These are phyloP conservation scores for Alternaria longipes DNA, from an alignment of 2,329 filamentous ascomycete species.

Conservation along the genomic window DNA sequence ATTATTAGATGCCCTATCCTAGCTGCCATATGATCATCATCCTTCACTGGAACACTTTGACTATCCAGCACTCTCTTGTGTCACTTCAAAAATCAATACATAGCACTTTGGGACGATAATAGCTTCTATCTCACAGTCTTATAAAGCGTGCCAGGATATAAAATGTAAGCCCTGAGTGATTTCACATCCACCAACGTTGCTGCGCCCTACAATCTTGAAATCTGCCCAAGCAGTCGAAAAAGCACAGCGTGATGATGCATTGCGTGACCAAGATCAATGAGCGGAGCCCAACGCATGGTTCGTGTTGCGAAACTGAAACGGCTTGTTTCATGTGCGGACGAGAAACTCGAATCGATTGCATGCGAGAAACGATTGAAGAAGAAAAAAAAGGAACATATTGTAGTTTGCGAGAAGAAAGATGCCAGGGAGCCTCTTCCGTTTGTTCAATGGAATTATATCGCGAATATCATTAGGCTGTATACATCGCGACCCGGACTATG, in stretches of 20 bases:
- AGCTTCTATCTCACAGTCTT: background rate
- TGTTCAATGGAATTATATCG: background rate
- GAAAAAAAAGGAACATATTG: background rate
- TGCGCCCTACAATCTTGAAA: background rate
- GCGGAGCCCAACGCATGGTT: background rate
- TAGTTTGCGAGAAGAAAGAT: background rate
- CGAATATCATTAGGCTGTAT: background rate
- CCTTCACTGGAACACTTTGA: background rate
- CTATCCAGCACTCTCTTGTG: background rate
- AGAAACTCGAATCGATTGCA: background rate
- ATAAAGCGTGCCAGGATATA: fast-evolving
- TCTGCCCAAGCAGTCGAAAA: background rate
- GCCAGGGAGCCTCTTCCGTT: background rate
- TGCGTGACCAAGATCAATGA: background rate
- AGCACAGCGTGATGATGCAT: background rate
- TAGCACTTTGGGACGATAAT: background rate
- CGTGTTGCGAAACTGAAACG: conserved; percentile 1
- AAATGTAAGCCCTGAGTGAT: background rate
- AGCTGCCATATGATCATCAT: background rate
- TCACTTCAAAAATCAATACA: background rate
- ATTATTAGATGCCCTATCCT: background rate
- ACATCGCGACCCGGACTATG: background rate
- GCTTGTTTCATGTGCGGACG: background rate
- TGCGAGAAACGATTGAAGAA: background rate
- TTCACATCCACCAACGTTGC: background rate